Base-by-base conservation (phyloP, 345 rosid species). In the Noccaea bulbosa region DNA sequence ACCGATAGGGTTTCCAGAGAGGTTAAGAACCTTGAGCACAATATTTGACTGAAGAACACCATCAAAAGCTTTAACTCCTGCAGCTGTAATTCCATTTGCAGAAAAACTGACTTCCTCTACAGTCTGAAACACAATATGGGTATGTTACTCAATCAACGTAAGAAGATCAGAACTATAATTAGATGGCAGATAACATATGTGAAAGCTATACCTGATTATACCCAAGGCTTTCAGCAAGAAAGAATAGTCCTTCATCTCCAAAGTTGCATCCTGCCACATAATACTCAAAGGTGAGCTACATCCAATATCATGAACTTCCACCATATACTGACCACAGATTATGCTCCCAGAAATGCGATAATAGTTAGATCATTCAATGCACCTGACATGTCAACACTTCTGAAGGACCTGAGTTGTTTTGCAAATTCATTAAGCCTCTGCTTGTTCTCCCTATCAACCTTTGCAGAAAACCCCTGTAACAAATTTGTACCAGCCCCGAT, bases 321-420 rank as follows among this genome's bases (percentile, higher is more conserved):
- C 56, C 62, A 45, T 35, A 24, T 56, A 27, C 14, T 11, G 11
- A 57, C 8, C 7, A 10, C 56, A 45, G 17, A 47, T 6, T 37
- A 8, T 44, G 20, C 17, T 53, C 1, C 34, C 16, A 11, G 35
- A 30, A 58, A 22, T 7, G 47, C 38, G 53, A 27, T n/a, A 43
- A 44, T 2, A 35, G 34, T 45, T 52, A 60, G 33, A 62, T 56
- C 49, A 50, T 55, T 24, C 6, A 72, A 46, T 65, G 65, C 83
- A 91, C 98, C 98, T 83, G 98, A 85, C 94, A 93, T 86, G 88
- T 93, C 98, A 78, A 91, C 93, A 62, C 79, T 76, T 73, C 87
- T 76, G 70, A 87, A 93, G 4, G 86, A 41, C 80, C 92, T 80
- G 5, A 93, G 91, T 74, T 89, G 90, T 77, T 84, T 87, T 22